These are phyloP conservation scores for Chamaecrista fasciculata DNA, from an alignment of 306 rosid genomes.

Conservation along the genomic window DNA sequence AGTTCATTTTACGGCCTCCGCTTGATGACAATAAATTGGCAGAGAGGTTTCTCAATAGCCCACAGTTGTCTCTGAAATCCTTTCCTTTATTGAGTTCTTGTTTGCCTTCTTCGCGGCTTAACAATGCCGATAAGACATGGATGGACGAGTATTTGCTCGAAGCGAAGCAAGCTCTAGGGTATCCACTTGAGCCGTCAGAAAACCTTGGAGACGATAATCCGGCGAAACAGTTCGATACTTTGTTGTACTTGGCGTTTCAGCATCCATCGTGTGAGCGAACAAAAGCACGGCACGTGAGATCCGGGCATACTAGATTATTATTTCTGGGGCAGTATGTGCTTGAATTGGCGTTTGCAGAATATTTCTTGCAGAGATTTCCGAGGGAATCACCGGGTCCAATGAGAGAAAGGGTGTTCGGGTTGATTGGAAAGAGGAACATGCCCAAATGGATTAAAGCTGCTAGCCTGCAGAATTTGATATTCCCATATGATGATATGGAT, in stretches of 20 bases:
- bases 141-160: slow-evolving; percentile 90
- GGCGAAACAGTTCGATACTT: slow-evolving; percentile 76
- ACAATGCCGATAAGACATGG: slow-evolving; percentile 80
- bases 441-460: slow-evolving; percentile 90
- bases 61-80: slow-evolving; percentile 75
- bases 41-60: slow-evolving; percentile 80
- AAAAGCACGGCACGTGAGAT: slow-evolving; percentile 67
- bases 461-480: slow-evolving; percentile 88
- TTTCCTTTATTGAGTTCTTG: slow-evolving; percentile 90
- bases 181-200: slow-evolving; percentile 81
- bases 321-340: slow-evolving; percentile 91
- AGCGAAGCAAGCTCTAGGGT: slow-evolving; percentile 92
- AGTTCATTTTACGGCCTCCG: slow-evolving; percentile 75
- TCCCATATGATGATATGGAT: slow-evolving; percentile 80
- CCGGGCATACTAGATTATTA: slow-evolving; percentile 77
- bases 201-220: slow-evolving; percentile 74
- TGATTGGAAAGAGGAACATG: slow-evolving; percentile 80
- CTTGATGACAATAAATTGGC: slow-evolving; percentile 78
- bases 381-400: slow-evolving; percentile 96
- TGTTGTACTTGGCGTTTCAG: slow-evolving; percentile 95
- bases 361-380: slow-evolving; percentile 88
- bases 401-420: slow-evolving; percentile 89
- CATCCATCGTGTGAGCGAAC: slow-evolving; percentile 85
- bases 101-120: slow-evolving; percentile 75
- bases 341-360: slow-evolving; percentile 75